These are phyloP conservation scores for Oryza meyeriana DNA, from an alignment of 176 grass and related monocot genomes.

Conservation along the genomic window DNA sequence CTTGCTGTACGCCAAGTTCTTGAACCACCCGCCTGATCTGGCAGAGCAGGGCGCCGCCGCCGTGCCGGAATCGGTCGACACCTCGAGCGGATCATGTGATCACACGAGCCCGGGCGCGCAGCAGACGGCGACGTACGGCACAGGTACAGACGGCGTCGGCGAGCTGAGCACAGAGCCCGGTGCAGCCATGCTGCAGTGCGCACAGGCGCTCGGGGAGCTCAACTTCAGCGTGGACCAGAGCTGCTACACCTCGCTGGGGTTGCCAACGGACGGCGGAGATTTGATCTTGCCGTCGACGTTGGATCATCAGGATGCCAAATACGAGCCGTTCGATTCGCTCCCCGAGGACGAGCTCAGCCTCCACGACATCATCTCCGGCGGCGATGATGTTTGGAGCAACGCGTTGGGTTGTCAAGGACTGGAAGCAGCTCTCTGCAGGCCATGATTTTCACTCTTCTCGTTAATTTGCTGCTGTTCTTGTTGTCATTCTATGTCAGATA, in stretches of 20 bases:
- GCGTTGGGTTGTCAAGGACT: conserved; percentile 37
- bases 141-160: background rate
- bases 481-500: background rate
- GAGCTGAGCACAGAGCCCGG: conserved; percentile 13
- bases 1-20: conserved; percentile 65
- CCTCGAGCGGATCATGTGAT: background rate
- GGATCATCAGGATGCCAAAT: conserved; percentile 28
- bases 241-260: conserved; percentile 44
- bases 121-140: background rate
- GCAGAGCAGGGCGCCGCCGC: background rate
- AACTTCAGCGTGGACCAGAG: conserved; percentile 43
- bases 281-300: conserved; percentile 33
- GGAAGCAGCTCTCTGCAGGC: conserved; percentile 56
- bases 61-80: conserved; percentile 23
- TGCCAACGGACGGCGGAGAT: conserved; percentile 23
- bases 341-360: conserved; percentile 30
- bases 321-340: conserved; percentile 34
- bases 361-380: conserved; percentile 15
- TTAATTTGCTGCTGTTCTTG: background rate
- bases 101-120: conserved; percentile 6
- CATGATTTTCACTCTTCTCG: background rate
- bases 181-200: background rate
- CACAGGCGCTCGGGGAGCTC: conserved; percentile 1
- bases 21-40: conserved; percentile 20
- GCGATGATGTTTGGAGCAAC: conserved; percentile 40